Evolutionary conservation across 805 yeast genomes (phyloP), one percentile per base, ranked within the genome.

Genomic region (Myxozyma sirexii): DNA sequence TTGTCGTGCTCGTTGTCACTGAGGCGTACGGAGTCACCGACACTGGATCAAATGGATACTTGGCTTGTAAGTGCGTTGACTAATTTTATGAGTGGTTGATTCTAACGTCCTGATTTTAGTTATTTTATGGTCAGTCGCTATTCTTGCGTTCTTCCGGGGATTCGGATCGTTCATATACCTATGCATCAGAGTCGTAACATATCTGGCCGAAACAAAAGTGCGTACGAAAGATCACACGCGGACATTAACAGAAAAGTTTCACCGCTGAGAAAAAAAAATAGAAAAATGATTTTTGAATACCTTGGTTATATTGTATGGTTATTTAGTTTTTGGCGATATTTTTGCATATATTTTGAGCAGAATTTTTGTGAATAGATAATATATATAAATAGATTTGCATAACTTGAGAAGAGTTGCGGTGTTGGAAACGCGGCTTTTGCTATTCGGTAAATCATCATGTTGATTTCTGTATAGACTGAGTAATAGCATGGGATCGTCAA

Each of bases 71-170:
- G 57, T 45, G n/a, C n/a, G n/a, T n/a, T n/a, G n/a, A n/a, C n/a
- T n/a, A n/a, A n/a, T n/a, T n/a, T n/a, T n/a, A n/a, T n/a, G n/a
- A n/a, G n/a, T n/a, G n/a, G n/a, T n/a, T n/a, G n/a, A n/a, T n/a
- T n/a, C n/a, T n/a, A n/a, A n/a, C n/a, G n/a, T n/a, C n/a, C 15
- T 19, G 15, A 21, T 19, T n/a, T 41, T 43, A 4, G 90, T 93
- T 31, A 86, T 93, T 47, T 77, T 93, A 66, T 93, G 98, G 97
- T 76, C 92, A 38, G 98, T 93, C 44, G 97, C 97, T 3, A 88
- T 86, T 27, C 82, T 90, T 79, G 97, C 98, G 3, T 76, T 84
- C 4, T 82, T 91, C 74, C 83, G 98, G 75, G 96, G 92, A 1
- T 56, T 81, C 29, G 99, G 98, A 1, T 89, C 97, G 0, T 68